Evolutionary conservation across 768 basidiomycete genomes (phyloP), one percentile per base, ranked within the genome.

Genomic region (Lentinula sp.): DNA sequence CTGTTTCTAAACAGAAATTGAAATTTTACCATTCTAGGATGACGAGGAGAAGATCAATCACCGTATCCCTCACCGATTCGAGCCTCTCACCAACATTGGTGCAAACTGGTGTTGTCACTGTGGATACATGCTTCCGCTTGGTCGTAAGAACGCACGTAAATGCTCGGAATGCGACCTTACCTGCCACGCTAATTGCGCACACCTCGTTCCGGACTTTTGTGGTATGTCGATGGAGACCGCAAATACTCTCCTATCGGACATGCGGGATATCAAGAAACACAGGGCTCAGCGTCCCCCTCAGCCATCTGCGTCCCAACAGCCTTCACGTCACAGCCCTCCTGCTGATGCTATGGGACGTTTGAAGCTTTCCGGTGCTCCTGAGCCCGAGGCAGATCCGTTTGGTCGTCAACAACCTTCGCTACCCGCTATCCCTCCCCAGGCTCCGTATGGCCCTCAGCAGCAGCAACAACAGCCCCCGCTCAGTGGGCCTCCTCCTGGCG

Each of bases 71-170:
- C 97, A 99, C 74, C 89, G 97, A 20, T 99, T 99, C 77, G 93
- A 95, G 67, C 88, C 95, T 16, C 85, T 97, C 68, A 98, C 95
- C 63, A 98, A 97, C 74, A 88, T 98, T 60, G 92, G 94, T 48
- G 93, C 97, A 16, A 98, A 96, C 69, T 99, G 97, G 97, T 99
- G 97, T 74, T 99, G 97, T 72, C 97, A 99, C 73, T 99, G 97
- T 72, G 97, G 97, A 64, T 97, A 95, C 69, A 95, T 99, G 84
- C 83, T 97, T 28, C 95, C 97, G 59, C 84, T 98, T 52, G 96
- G 96, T 56, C 87, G 95, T 65, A 98, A 98, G 80, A 96, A 98
- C 72, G 90, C 96, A 20, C 87, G 94, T 60, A 91, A 90, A 74
- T 99, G 97, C 72, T 87, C 92, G 0, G 96, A 98, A 73, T 99